Conservation (phyloP, 2,329 filamentous ascomycete genomes). For the Zelopaecilomyces penicillatus region DNA sequence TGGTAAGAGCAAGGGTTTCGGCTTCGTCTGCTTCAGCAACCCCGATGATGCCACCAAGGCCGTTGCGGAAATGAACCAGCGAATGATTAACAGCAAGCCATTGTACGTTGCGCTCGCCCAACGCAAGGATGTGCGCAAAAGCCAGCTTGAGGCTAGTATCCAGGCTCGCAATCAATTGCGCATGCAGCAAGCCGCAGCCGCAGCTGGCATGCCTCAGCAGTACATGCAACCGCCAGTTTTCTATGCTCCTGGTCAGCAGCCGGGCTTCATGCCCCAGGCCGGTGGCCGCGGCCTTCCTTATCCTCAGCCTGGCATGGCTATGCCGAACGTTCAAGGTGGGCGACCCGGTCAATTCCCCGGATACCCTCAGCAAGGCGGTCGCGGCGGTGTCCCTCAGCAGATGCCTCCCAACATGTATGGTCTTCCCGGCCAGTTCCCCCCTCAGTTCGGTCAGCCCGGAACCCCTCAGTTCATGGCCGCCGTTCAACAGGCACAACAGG, state of each 20-base stretch:
- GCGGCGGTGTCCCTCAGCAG: constrained; percentile 79
- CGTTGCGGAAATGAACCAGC: constrained; percentile 99
- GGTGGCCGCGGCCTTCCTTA: constrained; percentile 60
- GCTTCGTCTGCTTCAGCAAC: constrained; percentile 99
- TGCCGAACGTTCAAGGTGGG: constrained; percentile 67
- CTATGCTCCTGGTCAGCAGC: constrained; percentile 77
- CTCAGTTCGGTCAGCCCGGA: constrained; percentile 70
- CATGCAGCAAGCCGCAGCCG: constrained; percentile 93
- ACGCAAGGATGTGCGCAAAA: constrained; percentile 99
- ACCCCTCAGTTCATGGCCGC: constrained; percentile 74
- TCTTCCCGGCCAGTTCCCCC: constrained; percentile 72
- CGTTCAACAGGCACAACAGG: constrained; percentile 68
- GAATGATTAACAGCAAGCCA: constrained; percentile 95
- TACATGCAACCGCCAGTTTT: constrained; percentile 89
- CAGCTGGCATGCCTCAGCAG: constrained; percentile 78
- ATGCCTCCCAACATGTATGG: constrained; percentile 82
- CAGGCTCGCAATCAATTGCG: constrained; percentile 97
- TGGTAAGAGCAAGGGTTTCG: constrained; percentile 99
- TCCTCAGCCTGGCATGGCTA: constrained; percentile 54
- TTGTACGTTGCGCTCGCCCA: constrained; percentile 96
- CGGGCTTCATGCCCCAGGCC: constrained; percentile 54
- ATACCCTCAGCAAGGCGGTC: constrained; percentile 80
- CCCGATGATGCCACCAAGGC: constrained; percentile 98
- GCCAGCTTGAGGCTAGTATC: constrained; percentile 97
- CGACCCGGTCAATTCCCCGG: constrained; percentile 81